Conservation (phyloP, 306 rosid genomes). For the Parietaria judaica region DNA sequence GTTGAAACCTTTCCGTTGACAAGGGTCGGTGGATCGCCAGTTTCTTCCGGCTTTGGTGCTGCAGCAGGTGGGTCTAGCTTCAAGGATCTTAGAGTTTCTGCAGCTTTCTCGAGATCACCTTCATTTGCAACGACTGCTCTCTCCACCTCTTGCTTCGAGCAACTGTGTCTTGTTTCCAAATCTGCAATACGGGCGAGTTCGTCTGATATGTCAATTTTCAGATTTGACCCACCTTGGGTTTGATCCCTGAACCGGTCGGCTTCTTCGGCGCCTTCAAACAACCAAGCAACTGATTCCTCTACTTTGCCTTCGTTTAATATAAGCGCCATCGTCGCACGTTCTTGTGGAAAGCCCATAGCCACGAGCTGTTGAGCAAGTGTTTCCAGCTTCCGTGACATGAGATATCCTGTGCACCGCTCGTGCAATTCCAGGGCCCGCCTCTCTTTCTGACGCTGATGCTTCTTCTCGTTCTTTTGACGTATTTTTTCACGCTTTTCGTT, state of each 20-base stretch:
- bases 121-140: conserved; percentile 74
- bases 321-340: conserved; percentile 80
- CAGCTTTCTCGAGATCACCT: conserved; percentile 89
- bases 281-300: conserved; percentile 88
- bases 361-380: conserved; percentile 85
- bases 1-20: conserved; percentile 54
- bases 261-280: conserved; percentile 68
- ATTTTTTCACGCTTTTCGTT: conserved; percentile 88
- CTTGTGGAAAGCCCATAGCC: conserved; percentile 86
- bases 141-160: conserved; percentile 92
- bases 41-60: conserved; percentile 73
- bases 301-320: conserved; percentile 80
- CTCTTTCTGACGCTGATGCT: conserved; percentile 99
- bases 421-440: conserved; percentile 91
- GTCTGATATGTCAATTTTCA: conserved; percentile 95
- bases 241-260: conserved; percentile 42
- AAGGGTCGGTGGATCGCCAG: conserved; percentile 52
- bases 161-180: conserved; percentile 52
- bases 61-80: conserved; percentile 55
- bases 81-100: conserved; percentile 51
- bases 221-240: conserved; percentile 35
- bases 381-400: conserved; percentile 92
- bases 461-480: conserved; percentile 90
- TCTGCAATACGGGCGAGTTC: conserved; percentile 71
- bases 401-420: conserved; percentile 76